Evolutionary conservation across 176 grass and related monocot genomes (phyloP).

Genomic region (Ensete ventricosum): DNA sequence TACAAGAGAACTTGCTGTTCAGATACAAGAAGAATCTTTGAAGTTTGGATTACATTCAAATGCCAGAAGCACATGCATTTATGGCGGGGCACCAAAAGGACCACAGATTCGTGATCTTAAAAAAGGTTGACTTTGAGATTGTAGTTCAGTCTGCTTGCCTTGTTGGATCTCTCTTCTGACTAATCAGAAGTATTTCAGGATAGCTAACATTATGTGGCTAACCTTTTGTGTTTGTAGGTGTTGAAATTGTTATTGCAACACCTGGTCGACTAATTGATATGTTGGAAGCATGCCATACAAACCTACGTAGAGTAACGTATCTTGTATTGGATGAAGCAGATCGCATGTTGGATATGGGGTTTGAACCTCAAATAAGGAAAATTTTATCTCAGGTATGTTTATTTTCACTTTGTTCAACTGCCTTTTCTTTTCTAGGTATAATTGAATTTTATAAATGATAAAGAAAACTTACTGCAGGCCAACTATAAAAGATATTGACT

Average conservation of each 20-base stretch:
- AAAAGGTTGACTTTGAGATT: conserved; percentile 45
- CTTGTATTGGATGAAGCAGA: conserved; percentile 93
- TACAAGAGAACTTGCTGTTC: conserved; percentile 90
- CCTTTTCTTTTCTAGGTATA: too few relatives aligned
- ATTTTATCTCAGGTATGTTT: conserved; percentile 71
- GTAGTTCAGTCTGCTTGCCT: not conserved
- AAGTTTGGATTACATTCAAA: conserved; percentile 80
- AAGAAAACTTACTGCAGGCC: too few relatives aligned
- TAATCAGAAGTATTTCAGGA: not conserved
- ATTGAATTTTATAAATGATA: too few relatives aligned
- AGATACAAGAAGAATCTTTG: conserved; percentile 86
- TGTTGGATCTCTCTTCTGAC: not conserved
- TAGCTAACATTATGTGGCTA: not conserved
- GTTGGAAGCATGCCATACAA: conserved; percentile 82
- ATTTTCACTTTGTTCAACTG: not conserved
- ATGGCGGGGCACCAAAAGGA: conserved; percentile 89
- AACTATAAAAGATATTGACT: too few relatives aligned
- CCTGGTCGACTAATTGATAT: conserved; percentile 87
- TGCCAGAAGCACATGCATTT: conserved; percentile 76
- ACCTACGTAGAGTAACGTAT: conserved; percentile 78
- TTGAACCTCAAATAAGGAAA: conserved; percentile 95
- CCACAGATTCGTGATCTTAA: conserved; percentile 89
- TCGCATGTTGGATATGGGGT: conserved; percentile 96
- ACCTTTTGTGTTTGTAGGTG: conserved; percentile 31
- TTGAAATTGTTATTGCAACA: conserved; percentile 90